Evolutionary conservation across 2,329 filamentous ascomycete genomes (phyloP).

Genomic region (Alternaria hordeiaustralica): DNA sequence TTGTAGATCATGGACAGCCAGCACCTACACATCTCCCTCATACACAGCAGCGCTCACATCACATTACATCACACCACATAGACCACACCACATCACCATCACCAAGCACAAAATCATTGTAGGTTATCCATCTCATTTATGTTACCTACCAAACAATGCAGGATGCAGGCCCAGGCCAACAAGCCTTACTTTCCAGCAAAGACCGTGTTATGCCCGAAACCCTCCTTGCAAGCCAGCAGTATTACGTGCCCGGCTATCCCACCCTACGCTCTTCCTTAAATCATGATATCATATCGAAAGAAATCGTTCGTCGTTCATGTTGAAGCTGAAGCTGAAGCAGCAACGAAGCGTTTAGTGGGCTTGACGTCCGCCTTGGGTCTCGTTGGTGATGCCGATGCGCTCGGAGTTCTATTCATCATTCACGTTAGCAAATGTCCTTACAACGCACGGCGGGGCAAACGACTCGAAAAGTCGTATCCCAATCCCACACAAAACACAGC

Average conservation of each 20-base stretch:
- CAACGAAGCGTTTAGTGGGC: constrained; percentile 33
- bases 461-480: too few species aligned
- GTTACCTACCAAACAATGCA: not conserved
- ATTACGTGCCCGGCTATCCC: not conserved
- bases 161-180: not conserved
- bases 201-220: too few species aligned
- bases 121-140: not conserved
- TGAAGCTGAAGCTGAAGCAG: not conserved
- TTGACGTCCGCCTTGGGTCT: constrained; percentile 45
- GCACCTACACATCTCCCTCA: not conserved
- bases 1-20: not conserved
- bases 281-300: constrained; percentile 27
- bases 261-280: not conserved
- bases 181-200: too few species aligned
- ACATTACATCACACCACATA: too few species aligned
- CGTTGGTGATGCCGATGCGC: constrained; percentile 53
- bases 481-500: too few species aligned
- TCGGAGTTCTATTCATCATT: constrained; percentile 46
- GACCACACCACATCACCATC: too few species aligned
- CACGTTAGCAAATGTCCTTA: constrained; percentile 10
- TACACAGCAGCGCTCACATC: not conserved
- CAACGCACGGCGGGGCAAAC: too few species aligned
- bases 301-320: constrained; percentile 4
- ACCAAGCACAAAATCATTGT: not conserved
- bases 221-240: constrained; percentile 7